Conservation (phyloP, 768 basidiomycete genomes). For the Hypholoma sublateritium region DNA sequence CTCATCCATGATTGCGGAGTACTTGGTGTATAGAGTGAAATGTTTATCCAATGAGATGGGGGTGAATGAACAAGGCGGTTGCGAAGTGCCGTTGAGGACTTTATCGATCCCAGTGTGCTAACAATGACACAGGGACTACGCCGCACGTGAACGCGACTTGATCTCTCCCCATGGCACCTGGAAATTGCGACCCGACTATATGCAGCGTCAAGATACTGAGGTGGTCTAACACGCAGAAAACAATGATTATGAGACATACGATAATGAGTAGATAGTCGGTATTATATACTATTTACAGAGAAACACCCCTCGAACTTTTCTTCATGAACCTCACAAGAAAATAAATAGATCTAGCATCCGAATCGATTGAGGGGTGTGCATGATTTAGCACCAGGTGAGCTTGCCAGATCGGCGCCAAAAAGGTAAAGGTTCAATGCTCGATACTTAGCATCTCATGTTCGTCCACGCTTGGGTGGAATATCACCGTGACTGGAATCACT, state of each 20-base stretch:
- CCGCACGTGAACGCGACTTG: constrained; percentile 21
- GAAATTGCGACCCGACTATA: not conserved
- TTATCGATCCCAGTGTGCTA: constrained; percentile 25
- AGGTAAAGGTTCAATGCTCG: not conserved
- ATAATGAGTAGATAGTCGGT: not conserved
- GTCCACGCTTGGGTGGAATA: constrained; percentile 23
- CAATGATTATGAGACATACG: constrained; percentile 10
- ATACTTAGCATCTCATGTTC: not conserved
- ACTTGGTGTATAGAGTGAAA: constrained; percentile 24
- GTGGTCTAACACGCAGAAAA: not conserved
- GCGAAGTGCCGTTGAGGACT: constrained; percentile 11
- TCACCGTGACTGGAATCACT: constrained; percentile 25
- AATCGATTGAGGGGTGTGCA: not conserved
- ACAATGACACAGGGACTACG: not conserved
- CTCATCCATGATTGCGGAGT: constrained; percentile 81
- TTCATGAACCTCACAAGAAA: not conserved
- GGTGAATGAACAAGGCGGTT: constrained; percentile 13
- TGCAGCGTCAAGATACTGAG: not conserved
- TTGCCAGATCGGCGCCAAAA: not conserved
- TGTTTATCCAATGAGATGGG: constrained; percentile 12
- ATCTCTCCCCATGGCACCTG: not conserved
- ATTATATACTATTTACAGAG: not conserved
- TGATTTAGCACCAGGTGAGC: not conserved
- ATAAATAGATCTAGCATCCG: not conserved
- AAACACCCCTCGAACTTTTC: not conserved